phyloP scores from a whole-genome alignment of 129 eudicot species.

The Lactuca sativa region DNA sequence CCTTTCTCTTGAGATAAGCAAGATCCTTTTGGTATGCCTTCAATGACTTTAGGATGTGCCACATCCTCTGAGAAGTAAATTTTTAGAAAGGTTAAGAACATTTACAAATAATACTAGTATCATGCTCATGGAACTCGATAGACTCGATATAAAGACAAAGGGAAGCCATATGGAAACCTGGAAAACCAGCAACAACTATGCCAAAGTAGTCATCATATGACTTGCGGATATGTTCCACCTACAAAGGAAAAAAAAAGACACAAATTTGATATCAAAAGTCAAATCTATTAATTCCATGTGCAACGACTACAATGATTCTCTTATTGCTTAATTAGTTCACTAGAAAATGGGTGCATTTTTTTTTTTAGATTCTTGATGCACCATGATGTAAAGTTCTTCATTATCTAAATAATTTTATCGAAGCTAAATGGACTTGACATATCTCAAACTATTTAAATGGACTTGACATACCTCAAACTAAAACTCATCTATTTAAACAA shows the following conservation, averaged over 20 bases:
- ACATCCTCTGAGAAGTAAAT: slow-evolving; percentile 64
- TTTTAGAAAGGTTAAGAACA: neutral
- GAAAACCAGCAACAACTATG: slow-evolving; percentile 96
- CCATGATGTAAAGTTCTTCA: slow-evolving; percentile 4
- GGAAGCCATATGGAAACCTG: slow-evolving; percentile 50
- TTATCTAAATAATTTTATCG: slow-evolving; percentile 1
- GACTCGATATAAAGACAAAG: slow-evolving; percentile 12
- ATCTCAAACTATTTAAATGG: too few relatives aligned
- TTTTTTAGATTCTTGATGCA: too few relatives aligned
- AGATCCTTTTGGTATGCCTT: slow-evolving; percentile 68
- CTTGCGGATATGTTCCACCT: slow-evolving; percentile 88
- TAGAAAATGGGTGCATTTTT: neutral
- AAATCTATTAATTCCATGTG: too few relatives aligned
- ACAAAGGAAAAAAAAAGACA: slow-evolving; percentile 21
- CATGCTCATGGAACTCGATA: neutral
- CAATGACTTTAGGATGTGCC: slow-evolving; percentile 92
- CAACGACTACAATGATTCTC: neutral
- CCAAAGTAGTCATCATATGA: slow-evolving; percentile 93
- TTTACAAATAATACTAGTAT: neutral
- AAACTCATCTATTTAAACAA: too few relatives aligned
- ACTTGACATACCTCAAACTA: slow-evolving; percentile 1
- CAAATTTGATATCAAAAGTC: too few relatives aligned
- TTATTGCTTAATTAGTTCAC: neutral
- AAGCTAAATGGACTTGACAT: slow-evolving; percentile 5
- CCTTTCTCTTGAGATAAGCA: slow-evolving; percentile 93